Conservation (phyloP, 306 rosid genomes). For the Sphenostylis stenocarpa region DNA sequence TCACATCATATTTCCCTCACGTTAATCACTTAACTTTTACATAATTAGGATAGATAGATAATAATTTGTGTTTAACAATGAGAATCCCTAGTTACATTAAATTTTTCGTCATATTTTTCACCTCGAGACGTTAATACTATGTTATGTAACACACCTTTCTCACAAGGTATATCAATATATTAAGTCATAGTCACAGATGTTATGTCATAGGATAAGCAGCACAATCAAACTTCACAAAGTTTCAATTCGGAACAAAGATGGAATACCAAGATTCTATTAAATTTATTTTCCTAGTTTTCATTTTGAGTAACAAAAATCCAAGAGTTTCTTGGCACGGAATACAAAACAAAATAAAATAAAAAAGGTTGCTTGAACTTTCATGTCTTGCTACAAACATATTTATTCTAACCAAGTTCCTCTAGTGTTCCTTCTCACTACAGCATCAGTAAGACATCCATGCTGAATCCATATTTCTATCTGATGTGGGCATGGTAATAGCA, state of each 20-base stretch:
- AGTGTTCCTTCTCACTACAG: background rate
- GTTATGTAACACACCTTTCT: background rate
- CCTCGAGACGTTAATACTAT: too few relatives aligned
- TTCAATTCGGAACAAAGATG: background rate
- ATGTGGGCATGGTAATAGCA: conserved; percentile 32
- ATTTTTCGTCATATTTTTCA: too few relatives aligned
- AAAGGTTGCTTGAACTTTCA: conserved; percentile 4
- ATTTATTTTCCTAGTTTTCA: background rate
- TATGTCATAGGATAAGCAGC: background rate
- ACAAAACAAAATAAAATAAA: background rate
- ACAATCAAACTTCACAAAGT: background rate
- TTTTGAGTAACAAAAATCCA: background rate
- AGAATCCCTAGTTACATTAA: too few relatives aligned
- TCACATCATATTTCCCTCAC: too few relatives aligned
- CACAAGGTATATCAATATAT: background rate
- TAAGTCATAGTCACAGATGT: background rate
- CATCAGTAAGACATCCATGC: conserved; percentile 41
- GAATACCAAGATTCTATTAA: background rate
- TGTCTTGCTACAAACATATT: background rate
- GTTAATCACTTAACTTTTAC: too few relatives aligned
- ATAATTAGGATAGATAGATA: too few relatives aligned
- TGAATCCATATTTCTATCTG: conserved; percentile 13
- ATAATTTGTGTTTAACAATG: too few relatives aligned
- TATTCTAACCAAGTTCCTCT: conserved; percentile 20
- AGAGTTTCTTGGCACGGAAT: background rate